Evolutionary conservation across 192 early-diverging fungal genomes (phyloP), one percentile per base, ranked within the genome.

Genomic region (Podila horticola): DNA sequence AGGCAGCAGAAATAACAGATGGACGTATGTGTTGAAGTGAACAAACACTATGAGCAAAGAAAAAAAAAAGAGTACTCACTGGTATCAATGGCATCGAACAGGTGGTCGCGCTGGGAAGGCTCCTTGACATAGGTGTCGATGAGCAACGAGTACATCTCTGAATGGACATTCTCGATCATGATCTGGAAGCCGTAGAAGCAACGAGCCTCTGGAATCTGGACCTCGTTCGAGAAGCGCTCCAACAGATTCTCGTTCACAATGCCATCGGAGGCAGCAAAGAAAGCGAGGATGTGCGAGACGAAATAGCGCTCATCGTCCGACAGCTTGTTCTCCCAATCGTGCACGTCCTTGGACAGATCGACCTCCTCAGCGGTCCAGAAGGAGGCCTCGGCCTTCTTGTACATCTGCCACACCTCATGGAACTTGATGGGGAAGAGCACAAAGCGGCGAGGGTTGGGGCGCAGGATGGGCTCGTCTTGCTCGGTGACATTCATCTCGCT

Each of bases 171-270:
- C 84, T 98, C 97, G 66, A 98, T 98, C 95, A 96, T 96, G 86
- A 98, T 96, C 87, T 98, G 97, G 89, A 98, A 98, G 19, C 94
- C 96, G 79, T 97, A 97, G 71, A 98, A 98, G 83, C 94, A 96
- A 62, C 93, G 88, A 26, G 96, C 97, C 84, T 97, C 97, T 33
- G 95, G 93, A 72, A 98, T 95, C 86, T 97, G 94, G 41, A 98
- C 93, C 81, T 98, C 95, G 59, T 91, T 92, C 66, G 90, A 93
- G 81, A 98, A 98, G 64, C 95, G 91, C 81, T 94, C 89, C 30
- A 97, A 91, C 38, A 98, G 85, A 79, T 97, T 98, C 86, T 98
- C 97, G 85, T 97, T 97, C 58, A 98, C 97, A 71, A 98, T 97
- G 63, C 95, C 96, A 86, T 98, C 97, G 15, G 94, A 95, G 36